Evolutionary conservation across 225 moss, liverwort and hornwort species (phyloP), one percentile per base, ranked within the genome.

Genomic region (Climacium dendroides): DNA sequence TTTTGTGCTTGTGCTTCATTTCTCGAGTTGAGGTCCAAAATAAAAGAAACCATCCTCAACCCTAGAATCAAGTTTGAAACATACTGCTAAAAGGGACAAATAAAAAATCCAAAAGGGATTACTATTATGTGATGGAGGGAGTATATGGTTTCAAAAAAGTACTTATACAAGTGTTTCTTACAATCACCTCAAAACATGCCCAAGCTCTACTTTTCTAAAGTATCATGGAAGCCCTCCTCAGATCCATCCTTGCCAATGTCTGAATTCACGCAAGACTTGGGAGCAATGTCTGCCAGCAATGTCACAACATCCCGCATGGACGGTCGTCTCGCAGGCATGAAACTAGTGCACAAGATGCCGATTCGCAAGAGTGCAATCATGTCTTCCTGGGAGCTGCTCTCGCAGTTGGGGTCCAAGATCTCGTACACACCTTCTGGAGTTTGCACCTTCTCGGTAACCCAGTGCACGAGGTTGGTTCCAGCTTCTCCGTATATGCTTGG

Each of bases 41-140:
- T 7, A 24, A 39, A 24, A 48, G 4, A 48, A 48, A 29, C 4
- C 30, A 74, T 7, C 1, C 32, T 32, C 19, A 48, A 12, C 2
- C 7, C 7, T 18, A 48, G 10, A 74, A 7, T 73, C 4, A 29
- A 2, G 1, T 73, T 0, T 73, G 0, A 73, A 73, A 3, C 1
- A 28, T 1, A 72, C 28, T 43, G 43, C 13, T 28, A 41, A 9
- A 10, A 3, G 2, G 0, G 0, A 72, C 0, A 72, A 71, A 6
- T 43, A n/a, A 43, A 39, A 72, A 29, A 47, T 19, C 2, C 7
- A 4, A 30, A 18, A 47, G 6, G 47, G 6, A 47, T 4, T 32
- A 18, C 1, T 3, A 6, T 50, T 50, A 34, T 50, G 2, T 4
- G 1, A 12, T 0, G 0, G 0, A 29, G 6, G 10, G 10, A 45